Conservation (phyloP, 305 asterid genomes). For the Fraxinus angustifolia region DNA sequence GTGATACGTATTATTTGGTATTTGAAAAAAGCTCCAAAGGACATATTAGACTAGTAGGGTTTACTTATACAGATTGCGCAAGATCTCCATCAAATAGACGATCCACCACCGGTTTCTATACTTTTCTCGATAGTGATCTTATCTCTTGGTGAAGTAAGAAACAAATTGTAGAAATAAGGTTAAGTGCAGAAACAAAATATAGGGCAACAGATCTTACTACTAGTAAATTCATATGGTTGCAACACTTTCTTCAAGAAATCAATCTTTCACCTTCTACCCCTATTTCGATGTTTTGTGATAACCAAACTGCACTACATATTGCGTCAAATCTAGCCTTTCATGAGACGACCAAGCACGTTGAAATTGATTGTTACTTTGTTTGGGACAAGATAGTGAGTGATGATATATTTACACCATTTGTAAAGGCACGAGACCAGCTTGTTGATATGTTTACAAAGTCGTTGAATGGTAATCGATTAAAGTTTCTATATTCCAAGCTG, state of each 20-base stretch:
- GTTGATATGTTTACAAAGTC: not conserved
- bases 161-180: not conserved
- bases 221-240: not conserved
- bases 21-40: not conserved
- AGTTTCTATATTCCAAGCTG: not conserved
- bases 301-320: not conserved
- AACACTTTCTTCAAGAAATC: not conserved
- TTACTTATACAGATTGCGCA: not conserved
- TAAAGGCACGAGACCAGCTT: not conserved
- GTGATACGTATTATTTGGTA: not conserved
- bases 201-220: not conserved
- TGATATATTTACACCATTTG: not conserved
- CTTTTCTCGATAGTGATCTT: not conserved
- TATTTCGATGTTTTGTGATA: not conserved
- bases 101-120: not conserved
- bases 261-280: not conserved
- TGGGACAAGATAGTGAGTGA: not conserved
- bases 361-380: too few relatives aligned
- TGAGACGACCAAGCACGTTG: not conserved
- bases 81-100: not conserved
- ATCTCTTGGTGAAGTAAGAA: not conserved
- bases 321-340: not conserved
- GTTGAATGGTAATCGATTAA: not conserved
- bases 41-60: not conserved
- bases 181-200: not conserved